phyloP scores from a whole-genome alignment of 768 basidiomycete species.

The Phanerochaete carnosa region DNA sequence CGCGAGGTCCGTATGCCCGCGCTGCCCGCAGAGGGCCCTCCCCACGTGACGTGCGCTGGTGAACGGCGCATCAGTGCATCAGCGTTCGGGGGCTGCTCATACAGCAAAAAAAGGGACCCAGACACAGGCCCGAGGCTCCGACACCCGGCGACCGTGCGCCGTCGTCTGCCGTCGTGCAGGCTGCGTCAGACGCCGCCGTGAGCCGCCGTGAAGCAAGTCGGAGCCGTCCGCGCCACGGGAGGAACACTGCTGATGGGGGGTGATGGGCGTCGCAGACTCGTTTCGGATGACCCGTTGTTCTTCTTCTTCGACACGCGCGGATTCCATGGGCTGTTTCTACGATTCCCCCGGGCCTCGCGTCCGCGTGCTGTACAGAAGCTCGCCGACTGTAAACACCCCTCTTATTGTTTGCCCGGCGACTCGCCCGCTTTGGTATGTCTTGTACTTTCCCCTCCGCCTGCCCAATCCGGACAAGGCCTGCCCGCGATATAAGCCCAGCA shows the following conservation, averaged over 20 bases:
- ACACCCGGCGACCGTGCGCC: background rate
- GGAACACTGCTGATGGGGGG: background rate
- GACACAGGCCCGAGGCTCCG: background rate
- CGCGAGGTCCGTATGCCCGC: background rate
- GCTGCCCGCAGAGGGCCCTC: no score
- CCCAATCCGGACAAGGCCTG: conserved; percentile 10
- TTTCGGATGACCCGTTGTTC: conserved; percentile 8
- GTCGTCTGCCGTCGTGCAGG: background rate
- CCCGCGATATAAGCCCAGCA: conserved; percentile 8
- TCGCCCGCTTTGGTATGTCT: conserved; percentile 7
- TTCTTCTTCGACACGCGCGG: conserved; percentile 1
- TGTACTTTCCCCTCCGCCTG: conserved; percentile 1
- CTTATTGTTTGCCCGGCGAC: background rate
- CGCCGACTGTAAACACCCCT: background rate
- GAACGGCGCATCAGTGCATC: background rate
- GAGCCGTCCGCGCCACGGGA: background rate
- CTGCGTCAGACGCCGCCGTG: background rate
- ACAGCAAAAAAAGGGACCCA: background rate
- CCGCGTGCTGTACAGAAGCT: background rate
- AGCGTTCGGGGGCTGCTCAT: background rate
- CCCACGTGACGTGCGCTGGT: background rate
- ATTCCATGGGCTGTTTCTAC: background rate
- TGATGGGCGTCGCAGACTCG: background rate
- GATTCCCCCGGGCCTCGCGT: background rate
- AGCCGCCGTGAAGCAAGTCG: background rate